Evolutionary conservation across 352 stramenopile genomes (phyloP), one percentile per base, ranked within the genome.

Genomic region (Phytophthora ohioensis): DNA sequence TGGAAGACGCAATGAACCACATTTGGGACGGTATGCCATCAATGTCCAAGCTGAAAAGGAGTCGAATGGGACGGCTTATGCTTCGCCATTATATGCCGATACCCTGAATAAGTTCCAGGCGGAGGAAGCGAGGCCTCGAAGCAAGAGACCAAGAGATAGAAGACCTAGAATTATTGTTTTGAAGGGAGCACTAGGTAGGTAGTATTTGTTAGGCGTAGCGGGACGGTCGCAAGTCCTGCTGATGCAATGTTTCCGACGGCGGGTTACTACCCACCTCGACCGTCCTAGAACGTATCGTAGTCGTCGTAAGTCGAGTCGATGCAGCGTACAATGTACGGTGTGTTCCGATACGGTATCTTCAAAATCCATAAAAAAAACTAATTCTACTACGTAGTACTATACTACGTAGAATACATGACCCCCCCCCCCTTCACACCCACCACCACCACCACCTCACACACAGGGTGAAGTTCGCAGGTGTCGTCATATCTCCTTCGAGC

Each of bases 1-100:
- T 69, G 47, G 48, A 66, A 11, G 43, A 52, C 36, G 35, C 59
- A 1, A 66, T 71, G 31, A 67, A 59, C 49, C 53, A 67, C 39
- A 67, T 74, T 34, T 76, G 71, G 61, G 71, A 75, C 30, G 75
- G 61, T 32, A 59, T 46, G 8, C 41, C 43, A 10, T 75, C 71
- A n/a, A 75, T 67, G 57, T 41, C 61, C 5, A 75, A 69, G 53
- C 15, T 73, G 36, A 79, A 76, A 32, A 64, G 62, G 53, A 75
- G 67, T 68, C 47, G 60, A 4, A 56, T 76, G 64, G 69, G 69
- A 5, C 43, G 64, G 7, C 35, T 76, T 10, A 57, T 73, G 64
- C 64, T 76, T 38, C 56, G 53, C 2, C 64, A 76, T 46, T 71
- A 71, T 31, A 71, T 71, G 62, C 36, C 55, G 36, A 61, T 11